Evolutionary conservation across 2,329 filamentous ascomycete species (phyloP), one percentile per base, ranked within the genome.

Genomic region (Pyricularia grisea): DNA sequence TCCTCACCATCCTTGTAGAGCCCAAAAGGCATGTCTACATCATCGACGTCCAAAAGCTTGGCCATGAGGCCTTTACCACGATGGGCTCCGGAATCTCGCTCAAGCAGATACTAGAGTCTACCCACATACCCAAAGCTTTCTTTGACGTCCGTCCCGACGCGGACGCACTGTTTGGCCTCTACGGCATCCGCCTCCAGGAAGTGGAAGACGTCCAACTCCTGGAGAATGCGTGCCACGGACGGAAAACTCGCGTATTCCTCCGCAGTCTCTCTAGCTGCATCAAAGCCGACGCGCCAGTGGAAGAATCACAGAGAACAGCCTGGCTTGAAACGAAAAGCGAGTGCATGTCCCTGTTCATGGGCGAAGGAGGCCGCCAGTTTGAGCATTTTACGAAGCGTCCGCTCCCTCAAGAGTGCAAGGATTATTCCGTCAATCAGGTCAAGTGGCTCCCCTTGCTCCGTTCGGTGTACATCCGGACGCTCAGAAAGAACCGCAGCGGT

Each of bases 171-270:
- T 75, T 71, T 70, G 63, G 72, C 1, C 72, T 71, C 42, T 73
- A 73, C 70, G 12, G 64, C 0, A 71, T 77, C 23, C 33, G 67
- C 12, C 72, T 77, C 10, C 71, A 69, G 2, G 72, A 74, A 63
- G 73, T 75, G 1, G 68, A 68, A 5, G 75, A 78, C 68, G 66
- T 78, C 14, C 76, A 78, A 69, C 73, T 77, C 11, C 68, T 78
- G 4, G 75, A 77, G 69, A 76, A 74, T 60, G 73, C 72, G 0
- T 69, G 2, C 12, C 23, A 27, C 2, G 6, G 0, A 2, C 5
- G 5, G 3, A 9, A 1, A 6, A 20, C 25, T 14, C 60, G 60
- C 25, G 0, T 7, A 12, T 28, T 5, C 17, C 17, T 63, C 27
- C 25, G 30, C 27, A 20, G 60, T 7, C 60, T 63, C 25, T 1